A percentile compares a stretch with the other conserved stretches of the same genome.
Conservation (phyloP, 139 green algal genomes). For the Chlamydomonas urium region DNA sequence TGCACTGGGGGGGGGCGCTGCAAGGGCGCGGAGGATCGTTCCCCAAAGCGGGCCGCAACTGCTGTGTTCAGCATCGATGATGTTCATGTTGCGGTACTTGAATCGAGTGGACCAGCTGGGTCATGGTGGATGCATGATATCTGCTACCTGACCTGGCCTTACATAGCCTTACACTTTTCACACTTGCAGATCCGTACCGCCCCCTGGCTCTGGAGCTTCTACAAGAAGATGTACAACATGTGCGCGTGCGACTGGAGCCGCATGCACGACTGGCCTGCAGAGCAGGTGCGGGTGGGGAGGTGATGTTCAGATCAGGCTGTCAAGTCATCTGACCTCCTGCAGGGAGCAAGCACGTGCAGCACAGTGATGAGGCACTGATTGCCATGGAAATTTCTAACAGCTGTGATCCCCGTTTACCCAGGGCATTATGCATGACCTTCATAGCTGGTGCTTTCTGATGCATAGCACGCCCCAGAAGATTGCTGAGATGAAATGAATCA, state of each 20-base stretch:
- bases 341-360: neutral
- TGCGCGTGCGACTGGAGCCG: slow-evolving; percentile 10
- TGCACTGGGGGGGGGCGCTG: too few relatives aligned
- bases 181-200: slow-evolving; percentile 1
- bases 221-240: neutral
- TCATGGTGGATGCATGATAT: too few relatives aligned
- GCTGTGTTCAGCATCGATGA: too few relatives aligned
- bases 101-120: too few relatives aligned
- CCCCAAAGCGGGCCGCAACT: too few relatives aligned
- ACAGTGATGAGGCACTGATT: neutral
- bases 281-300: neutral
- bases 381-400: neutral
- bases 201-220: slow-evolving; percentile 7
- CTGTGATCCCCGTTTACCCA: too few relatives aligned
- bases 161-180: too few relatives aligned
- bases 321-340: neutral
- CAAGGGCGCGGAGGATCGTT: too few relatives aligned
- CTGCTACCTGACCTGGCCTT: too few relatives aligned
- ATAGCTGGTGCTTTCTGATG: neutral
- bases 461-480: neutral
- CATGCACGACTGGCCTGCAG: slow-evolving; percentile 11
- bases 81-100: too few relatives aligned
- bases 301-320: neutral
- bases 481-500: neutral
- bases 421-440: too few relatives aligned